Percentiles rank a stretch among this genome's conserved stretches.
These are phyloP conservation scores for Lachnellula cervina DNA, from an alignment of 2,329 filamentous ascomycete genomes.

Conservation along the genomic window DNA sequence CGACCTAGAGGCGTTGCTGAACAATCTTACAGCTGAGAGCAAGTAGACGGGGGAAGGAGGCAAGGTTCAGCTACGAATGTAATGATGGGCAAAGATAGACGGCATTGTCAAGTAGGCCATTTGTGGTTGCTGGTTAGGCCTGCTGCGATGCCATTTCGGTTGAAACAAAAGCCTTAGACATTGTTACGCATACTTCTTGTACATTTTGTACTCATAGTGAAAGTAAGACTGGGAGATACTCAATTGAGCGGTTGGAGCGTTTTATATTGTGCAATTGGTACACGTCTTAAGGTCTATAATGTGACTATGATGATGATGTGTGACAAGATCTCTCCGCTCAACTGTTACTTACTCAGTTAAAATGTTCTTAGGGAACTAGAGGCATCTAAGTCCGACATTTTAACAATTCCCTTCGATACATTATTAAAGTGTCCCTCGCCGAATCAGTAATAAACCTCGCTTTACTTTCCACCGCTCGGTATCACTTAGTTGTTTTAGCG, in stretches of 20 bases:
- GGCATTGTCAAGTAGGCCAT: slow-evolving; percentile 15
- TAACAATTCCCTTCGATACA: too few species aligned
- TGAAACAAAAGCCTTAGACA: slow-evolving; percentile 32
- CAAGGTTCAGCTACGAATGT: slow-evolving; percentile 13
- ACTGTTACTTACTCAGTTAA: too few species aligned
- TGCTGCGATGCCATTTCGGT: slow-evolving; percentile 22
- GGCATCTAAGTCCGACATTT: too few species aligned
- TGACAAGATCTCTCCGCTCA: too few species aligned
- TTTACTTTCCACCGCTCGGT: not conserved
- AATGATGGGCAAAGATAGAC: slow-evolving; percentile 26
- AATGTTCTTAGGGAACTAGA: too few species aligned
- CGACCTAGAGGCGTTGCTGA: slow-evolving; percentile 82
- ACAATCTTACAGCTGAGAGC: slow-evolving; percentile 50
- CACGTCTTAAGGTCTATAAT: not conserved
- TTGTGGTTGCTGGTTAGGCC: slow-evolving; percentile 13
- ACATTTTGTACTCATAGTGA: slow-evolving; percentile 34
- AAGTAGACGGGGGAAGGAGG: slow-evolving; percentile 16
- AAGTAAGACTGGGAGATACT: slow-evolving; percentile 16
- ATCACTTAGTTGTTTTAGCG: not conserved
- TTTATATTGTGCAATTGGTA: not conserved
- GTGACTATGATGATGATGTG: too few species aligned
- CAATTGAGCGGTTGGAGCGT: slow-evolving; percentile 1
- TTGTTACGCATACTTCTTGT: slow-evolving; percentile 32
- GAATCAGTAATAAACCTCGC: not conserved
- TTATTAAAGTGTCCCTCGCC: too few species aligned